Evolutionary conservation across 202 grass and related monocot genomes (phyloP), one percentile per base, ranked within the genome.

Genomic region (Carex sylvatica): DNA sequence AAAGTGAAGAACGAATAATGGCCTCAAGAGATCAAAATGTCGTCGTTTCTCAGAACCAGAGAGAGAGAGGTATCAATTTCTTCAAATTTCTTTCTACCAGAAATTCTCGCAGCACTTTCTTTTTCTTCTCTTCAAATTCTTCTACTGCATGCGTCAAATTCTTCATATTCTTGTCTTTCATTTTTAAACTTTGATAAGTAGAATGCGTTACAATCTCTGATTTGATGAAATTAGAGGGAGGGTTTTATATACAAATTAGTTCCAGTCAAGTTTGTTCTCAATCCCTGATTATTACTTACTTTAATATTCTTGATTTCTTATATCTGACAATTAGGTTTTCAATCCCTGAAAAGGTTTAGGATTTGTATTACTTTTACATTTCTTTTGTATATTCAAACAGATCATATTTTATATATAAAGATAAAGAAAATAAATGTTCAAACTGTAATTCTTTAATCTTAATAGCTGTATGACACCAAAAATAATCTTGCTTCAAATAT

Each of bases 41-140:
- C 42, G 58, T 54, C 42, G 80, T 49, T 82, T 52, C 42, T 65
- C 44, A 82, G 36, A 82, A 82, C 23, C 60, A 55, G 23, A 82
- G 61, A 70, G 80, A 55, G 23, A 82, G 61, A 56, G 80, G 80
- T 82, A 8, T 28, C 1, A 65, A 26, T 64, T 65, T 12, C 7
- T 65, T 46, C 19, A 51, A 65, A 53, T 49, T 82, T 49, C 46
- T 49, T 47, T 47, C 44, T 11, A 47, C 9, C 44, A 47, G 9
- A 9, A 47, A 47, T 47, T 47, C 44, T 47, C 10, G 2, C n/a
- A 47, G 24, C 42, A 14, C 4, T 49, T 49, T 14, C 23, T 24
- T 72, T 49, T 72, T 35, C 16, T 68, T 68, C 15, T 72, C n/a
- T 47, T 71, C 9, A 68, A 30, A 35, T 66, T 16, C n/a, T 71